These are phyloP conservation scores for Alternaria rosae DNA, from an alignment of 2,329 filamentous ascomycete genomes.

Conservation along the genomic window DNA sequence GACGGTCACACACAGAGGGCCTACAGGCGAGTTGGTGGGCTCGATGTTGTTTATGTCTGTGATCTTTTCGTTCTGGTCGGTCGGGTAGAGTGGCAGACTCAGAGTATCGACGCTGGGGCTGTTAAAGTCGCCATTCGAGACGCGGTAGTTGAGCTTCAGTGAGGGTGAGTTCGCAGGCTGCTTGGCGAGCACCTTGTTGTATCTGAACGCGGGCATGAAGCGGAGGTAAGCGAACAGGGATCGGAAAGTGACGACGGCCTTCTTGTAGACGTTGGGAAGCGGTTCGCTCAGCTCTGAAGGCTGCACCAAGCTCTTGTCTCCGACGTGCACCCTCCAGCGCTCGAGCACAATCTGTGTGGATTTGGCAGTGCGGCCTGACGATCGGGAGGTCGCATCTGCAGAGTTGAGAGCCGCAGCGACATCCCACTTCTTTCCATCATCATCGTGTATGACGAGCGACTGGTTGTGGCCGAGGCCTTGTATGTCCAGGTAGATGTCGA, in stretches of 20 bases:
- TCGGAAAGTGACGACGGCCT: constrained; percentile 92
- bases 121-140: constrained; percentile 67
- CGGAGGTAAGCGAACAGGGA: constrained; percentile 84
- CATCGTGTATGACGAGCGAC: constrained; percentile 85
- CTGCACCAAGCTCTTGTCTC: constrained; percentile 62
- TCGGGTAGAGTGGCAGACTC: constrained; percentile 71
- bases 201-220: constrained; percentile 85
- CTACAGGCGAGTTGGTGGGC: constrained; percentile 84
- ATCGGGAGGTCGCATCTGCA: constrained; percentile 58
- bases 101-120: constrained; percentile 71
- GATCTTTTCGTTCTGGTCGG: constrained; percentile 63
- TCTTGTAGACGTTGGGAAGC: constrained; percentile 93
- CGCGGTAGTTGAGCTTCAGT: constrained; percentile 80
- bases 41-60: constrained; percentile 74
- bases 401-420: constrained; percentile 81
- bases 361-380: constrained; percentile 55
- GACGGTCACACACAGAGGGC: constrained; percentile 81
- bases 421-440: constrained; percentile 91
- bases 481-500: constrained; percentile 89
- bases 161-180: constrained; percentile 66
- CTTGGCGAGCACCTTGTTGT: constrained; percentile 77
- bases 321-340: constrained; percentile 87
- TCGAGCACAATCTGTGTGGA: constrained; percentile 82
- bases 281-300: constrained; percentile 65
- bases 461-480: constrained; percentile 82